These are phyloP conservation scores for Claviceps monticola DNA, from an alignment of 2,329 filamentous ascomycete species.

Conservation along the genomic window DNA sequence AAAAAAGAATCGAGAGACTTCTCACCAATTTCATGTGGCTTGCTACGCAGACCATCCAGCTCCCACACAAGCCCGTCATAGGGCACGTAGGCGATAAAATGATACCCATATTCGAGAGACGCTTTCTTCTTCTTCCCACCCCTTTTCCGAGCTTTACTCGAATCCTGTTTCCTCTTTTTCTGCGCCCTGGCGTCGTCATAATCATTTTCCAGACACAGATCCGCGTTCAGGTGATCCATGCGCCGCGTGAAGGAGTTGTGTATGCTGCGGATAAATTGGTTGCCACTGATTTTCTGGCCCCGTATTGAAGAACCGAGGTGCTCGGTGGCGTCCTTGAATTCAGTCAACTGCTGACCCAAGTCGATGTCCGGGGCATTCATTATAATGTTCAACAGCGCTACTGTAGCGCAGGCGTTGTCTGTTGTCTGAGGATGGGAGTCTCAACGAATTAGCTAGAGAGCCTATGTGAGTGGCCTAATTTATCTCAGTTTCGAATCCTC, in stretches of 20 bases:
- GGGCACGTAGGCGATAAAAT: conserved; percentile 84
- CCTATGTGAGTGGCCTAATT: background rate
- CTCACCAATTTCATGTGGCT: conserved; percentile 37
- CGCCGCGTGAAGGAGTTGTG: conserved; percentile 82
- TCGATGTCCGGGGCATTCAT: conserved; percentile 62
- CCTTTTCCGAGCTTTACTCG: conserved; percentile 19
- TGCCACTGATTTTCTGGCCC: conserved; percentile 61
- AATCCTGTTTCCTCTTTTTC: conserved; percentile 17
- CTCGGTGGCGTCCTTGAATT: conserved; percentile 61
- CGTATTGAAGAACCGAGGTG: conserved; percentile 56
- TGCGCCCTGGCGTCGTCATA: conserved; percentile 25
- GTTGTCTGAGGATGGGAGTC: conserved; percentile 41
- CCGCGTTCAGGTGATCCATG: conserved; percentile 61
- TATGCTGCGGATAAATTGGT: conserved; percentile 61
- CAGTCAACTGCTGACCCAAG: conserved; percentile 54
- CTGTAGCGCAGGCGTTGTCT: conserved; percentile 78
- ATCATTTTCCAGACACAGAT: conserved; percentile 50
- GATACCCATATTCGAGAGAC: conserved; percentile 53
- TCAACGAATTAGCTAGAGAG: background rate
- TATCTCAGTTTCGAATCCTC: background rate
- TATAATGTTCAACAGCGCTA: conserved; percentile 83
- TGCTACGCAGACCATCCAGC: conserved; percentile 67
- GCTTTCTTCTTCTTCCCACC: conserved; percentile 25
- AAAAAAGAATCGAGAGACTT: background rate
- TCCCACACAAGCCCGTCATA: conserved; percentile 67